These are phyloP conservation scores for Kuraishia cidri DNA, from an alignment of 805 yeast genomes.

Conservation along the genomic window DNA sequence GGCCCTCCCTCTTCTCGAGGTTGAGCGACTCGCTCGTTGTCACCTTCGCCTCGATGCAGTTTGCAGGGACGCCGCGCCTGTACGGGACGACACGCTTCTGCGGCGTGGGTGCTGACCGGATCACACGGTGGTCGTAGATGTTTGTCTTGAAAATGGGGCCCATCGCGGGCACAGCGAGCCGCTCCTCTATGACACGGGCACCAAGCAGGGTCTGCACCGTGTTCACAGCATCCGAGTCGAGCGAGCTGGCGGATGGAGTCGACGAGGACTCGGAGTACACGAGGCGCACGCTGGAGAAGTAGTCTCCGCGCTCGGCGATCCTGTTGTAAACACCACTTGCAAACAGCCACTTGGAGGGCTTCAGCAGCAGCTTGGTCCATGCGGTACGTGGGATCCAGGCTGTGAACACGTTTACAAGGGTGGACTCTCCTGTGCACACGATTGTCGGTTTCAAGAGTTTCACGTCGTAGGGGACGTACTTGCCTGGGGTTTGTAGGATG, in stretches of 20 bases:
- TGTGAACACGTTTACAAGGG: conserved; percentile 12
- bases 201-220: conserved; percentile 34
- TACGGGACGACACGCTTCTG: neutral
- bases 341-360: conserved; percentile 30
- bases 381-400: neutral
- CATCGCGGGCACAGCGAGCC: conserved; percentile 30
- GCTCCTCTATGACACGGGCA: conserved; percentile 43
- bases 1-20: conserved; percentile 35
- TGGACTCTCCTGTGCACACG: conserved; percentile 17
- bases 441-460: conserved; percentile 19
- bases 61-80: conserved; percentile 48
- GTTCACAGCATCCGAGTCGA: conserved; percentile 18
- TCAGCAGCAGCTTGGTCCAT: conserved; percentile 11
- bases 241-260: conserved; percentile 6
- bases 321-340: conserved; percentile 39
- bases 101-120: conserved; percentile 10
- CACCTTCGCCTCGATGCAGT: conserved; percentile 52
- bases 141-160: conserved; percentile 58
- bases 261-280: conserved; percentile 28
- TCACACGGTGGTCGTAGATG: conserved; percentile 49
- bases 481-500: neutral
- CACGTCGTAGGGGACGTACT: too few species aligned
- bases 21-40: conserved; percentile 20
- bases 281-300: conserved; percentile 24
- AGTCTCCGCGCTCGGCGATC: conserved; percentile 15